Evolutionary conservation across 129 eudicot genomes (phyloP).

Genomic region (Dittrichia graveolens): DNA sequence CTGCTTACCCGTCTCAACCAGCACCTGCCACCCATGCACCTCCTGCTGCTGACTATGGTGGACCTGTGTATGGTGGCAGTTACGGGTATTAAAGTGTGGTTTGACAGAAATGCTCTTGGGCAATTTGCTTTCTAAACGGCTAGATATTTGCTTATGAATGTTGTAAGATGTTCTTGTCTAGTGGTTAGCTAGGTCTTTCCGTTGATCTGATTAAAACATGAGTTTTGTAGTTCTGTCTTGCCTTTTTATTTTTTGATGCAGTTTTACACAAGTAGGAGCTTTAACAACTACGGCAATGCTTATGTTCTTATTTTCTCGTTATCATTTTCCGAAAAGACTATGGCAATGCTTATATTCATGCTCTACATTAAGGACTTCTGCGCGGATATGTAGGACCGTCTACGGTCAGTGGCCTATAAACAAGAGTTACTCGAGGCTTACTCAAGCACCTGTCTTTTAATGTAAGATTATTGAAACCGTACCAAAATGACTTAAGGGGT

Average conservation of each 20-base stretch:
- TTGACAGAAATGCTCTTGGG: conserved; percentile 24
- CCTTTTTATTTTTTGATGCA: conserved; percentile 19
- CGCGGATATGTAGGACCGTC: no score
- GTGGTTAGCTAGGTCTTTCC: conserved; percentile 27
- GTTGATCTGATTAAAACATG: conserved; percentile 16
- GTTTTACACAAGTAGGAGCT: neutral
- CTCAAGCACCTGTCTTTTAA: no score
- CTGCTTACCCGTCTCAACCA: conserved; percentile 55
- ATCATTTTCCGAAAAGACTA: no score
- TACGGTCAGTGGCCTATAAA: no score
- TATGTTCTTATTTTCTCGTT: no score
- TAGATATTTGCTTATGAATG: conserved; percentile 21
- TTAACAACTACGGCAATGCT: no score
- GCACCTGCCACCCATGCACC: conserved; percentile 40
- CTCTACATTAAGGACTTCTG: no score
- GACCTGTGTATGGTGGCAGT: conserved; percentile 66
- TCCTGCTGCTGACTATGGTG: conserved; percentile 63
- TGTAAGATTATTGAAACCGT: no score
- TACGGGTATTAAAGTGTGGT: conserved; percentile 62
- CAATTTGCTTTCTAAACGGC: conserved; percentile 3
- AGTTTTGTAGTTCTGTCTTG: neutral
- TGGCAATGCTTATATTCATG: no score
- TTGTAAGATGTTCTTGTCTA: conserved; percentile 27
- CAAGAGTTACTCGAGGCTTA: no score
- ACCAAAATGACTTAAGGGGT: no score